Percentiles rank a stretch among this genome's conserved stretches.
Conservation (phyloP, 1,284 basidiomycete genomes). For the Cerioporus squamosus region DNA sequence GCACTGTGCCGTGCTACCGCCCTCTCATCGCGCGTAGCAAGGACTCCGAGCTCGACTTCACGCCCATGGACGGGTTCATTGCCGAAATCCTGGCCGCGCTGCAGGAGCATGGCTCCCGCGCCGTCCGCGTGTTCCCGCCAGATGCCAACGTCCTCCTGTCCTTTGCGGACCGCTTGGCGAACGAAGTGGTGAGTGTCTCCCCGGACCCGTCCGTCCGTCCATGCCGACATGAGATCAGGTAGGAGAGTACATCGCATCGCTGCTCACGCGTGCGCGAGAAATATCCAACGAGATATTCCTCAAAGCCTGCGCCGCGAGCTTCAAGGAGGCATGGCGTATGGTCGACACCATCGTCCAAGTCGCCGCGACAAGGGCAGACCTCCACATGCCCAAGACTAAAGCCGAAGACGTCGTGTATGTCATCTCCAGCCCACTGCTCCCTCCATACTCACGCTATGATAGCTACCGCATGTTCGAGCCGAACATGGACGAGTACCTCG, state of each 20-base stretch:
- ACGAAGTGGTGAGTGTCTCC: conserved; percentile 66
- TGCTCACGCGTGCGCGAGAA: conserved; percentile 80
- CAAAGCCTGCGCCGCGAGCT: conserved; percentile 87
- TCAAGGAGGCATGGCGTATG: conserved; percentile 86
- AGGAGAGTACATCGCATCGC: conserved; percentile 83
- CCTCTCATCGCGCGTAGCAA: conserved; percentile 32
- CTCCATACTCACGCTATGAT: background rate
- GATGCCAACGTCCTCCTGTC: conserved; percentile 72
- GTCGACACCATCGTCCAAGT: conserved; percentile 76
- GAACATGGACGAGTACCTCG: conserved; percentile 96
- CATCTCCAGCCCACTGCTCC: background rate
- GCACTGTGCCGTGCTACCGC: background rate
- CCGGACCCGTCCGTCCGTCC: background rate
- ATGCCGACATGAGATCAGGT: conserved; percentile 53
- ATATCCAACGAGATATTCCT: conserved; percentile 80
- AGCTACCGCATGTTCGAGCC: conserved; percentile 93
- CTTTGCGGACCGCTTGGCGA: conserved; percentile 78
- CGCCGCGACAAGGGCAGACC: conserved; percentile 35
- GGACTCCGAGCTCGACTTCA: conserved; percentile 76
- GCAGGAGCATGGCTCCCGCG: conserved; percentile 75
- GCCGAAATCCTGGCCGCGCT: conserved; percentile 68
- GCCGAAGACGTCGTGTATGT: conserved; percentile 86
- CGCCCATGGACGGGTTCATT: conserved; percentile 94
- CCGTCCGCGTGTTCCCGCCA: conserved; percentile 86
- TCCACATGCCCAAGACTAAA: conserved; percentile 32